Evolutionary conservation across 2,329 filamentous ascomycete genomes (phyloP), one percentile per base, ranked within the genome.

Genomic region (Whalleya microplaca): DNA sequence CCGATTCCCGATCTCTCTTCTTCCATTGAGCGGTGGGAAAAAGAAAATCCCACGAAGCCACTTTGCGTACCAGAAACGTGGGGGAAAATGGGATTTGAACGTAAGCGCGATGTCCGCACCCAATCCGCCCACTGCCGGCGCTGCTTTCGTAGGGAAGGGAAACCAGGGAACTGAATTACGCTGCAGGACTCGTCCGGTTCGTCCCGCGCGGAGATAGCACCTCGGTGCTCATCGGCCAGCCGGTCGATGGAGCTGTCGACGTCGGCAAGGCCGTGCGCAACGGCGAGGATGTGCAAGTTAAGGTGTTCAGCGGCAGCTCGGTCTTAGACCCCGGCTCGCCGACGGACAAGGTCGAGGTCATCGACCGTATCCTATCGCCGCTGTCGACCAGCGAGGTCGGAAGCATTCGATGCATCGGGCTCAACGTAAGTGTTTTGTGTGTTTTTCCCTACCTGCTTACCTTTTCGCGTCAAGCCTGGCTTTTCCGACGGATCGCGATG

Each of bases 281-380:
- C 45, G 82, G 82, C 37, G 73, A 83, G 58, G 80, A 86, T 41
- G 83, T 88, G 37, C 65, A 76, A 23, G 83, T 84, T 45, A 75
- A 76, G 41, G 75, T 85, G 6, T 87, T 83, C 72, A 83, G 80
- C 21, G 85, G 85, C 18, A 74, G 73, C 1, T 88, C 85, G 2
- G 81, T 85, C 1, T 71, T 88, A 45, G 73, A 71, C 21, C 79
- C 84, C 0, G 85, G 85, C 2, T 69, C 74, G 20, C 73, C 75
- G 12, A 64, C 84, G 1, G 79, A 74, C 27, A 73, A 74, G 58
- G 71, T 72, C 2, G 78, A 78, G 66, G 69, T 72, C 40, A 76
- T 83, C 59, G 75, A 73, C 51, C 72, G 75, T 3, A 66, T 86
- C 14, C 73, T 86, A 41, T 83, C 82, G 2, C 81, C 82, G 7